Evolutionary conservation across 768 basidiomycete species (phyloP).

Genomic region (Tephrocybe rancida): DNA sequence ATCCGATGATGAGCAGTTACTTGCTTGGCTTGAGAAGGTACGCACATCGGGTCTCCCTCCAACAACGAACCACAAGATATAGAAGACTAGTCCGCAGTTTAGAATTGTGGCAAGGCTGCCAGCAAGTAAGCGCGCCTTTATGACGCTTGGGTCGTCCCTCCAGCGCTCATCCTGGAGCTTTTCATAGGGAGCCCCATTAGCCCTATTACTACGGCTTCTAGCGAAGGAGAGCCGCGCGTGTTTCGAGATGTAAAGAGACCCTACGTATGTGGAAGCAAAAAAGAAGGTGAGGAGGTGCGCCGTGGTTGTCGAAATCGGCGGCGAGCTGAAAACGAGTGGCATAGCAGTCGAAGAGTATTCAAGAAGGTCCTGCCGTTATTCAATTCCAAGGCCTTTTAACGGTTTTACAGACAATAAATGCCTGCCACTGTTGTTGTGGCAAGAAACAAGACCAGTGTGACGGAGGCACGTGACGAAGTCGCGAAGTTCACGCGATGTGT

Average conservation of each 20-base stretch:
- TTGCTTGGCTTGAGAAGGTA: background rate
- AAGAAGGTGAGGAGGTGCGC: conserved; percentile 59
- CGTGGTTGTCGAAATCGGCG: conserved; percentile 30
- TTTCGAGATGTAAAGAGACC: conserved; percentile 78
- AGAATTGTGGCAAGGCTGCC: conserved; percentile 64
- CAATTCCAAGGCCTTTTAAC: conserved; percentile 4
- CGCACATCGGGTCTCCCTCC: conserved; percentile 24
- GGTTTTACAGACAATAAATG: conserved; percentile 1
- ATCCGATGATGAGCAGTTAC: background rate
- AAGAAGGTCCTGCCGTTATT: background rate
- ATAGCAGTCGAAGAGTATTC: conserved; percentile 9
- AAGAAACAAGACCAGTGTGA: conserved; percentile 1
- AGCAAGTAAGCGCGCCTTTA: conserved; percentile 74
- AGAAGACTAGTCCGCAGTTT: conserved; percentile 55
- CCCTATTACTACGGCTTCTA: conserved; percentile 25
- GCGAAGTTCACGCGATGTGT: conserved; percentile 11
- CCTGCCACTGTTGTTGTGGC: conserved; percentile 9
- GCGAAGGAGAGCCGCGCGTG: conserved; percentile 59
- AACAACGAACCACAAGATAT: conserved; percentile 35
- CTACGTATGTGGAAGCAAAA: conserved; percentile 75
- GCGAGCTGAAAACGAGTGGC: conserved; percentile 25
- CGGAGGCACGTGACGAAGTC: conserved; percentile 3
- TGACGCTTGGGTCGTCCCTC: conserved; percentile 86
- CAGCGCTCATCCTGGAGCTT: conserved; percentile 46
- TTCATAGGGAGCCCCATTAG: conserved; percentile 26